Base-by-base conservation (phyloP, 2,329 filamentous ascomycete species). In the Fusarium sp. region DNA sequence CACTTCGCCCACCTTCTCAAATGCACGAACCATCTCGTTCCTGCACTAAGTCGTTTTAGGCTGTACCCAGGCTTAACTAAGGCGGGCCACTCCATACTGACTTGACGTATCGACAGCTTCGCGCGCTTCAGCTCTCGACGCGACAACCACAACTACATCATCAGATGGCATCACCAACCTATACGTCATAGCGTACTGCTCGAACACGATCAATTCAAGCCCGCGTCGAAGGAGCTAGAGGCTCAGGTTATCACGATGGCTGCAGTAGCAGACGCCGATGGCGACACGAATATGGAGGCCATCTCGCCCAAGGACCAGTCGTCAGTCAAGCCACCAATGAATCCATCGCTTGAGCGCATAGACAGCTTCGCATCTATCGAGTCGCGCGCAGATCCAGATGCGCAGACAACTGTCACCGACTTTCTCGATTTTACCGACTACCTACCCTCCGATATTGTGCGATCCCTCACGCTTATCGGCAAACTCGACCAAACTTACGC, bases 361-460 rank as follows among this genome's bases (percentile, higher is more conserved):
- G 79, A 77, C 63, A 81, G 80, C 43, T 60, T 74, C 34, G 57
- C 63, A 65, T 75, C 83, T 3, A 81, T 87, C 65, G 81, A 83
- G 60, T 81, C 86, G 76, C 86, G 86, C 69, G 83, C 85, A 54
- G 89, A 91, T 68, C 89, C 89, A 7, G 90, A 92, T 80, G 88
- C 88, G 26, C 88, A 91, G 72, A 88, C 90, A 8, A 91, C 89
- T n/a, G 86, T 91, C 18, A 90, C 88, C 63, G 89, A 91, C 77
- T 91, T 91, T 75, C 86, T 91, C 76, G 89, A 91, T 76, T 90
- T 89, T 69, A 91, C 88, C 71, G 90, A 92, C 77, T 90, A 91
- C 78, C 85, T 92, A 2, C 89, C 90, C 13, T 87, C 89, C 51
- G 90, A 92, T 75, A 86, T 92, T 73, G 82, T 86, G 66, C 87